Evolutionary conservation across 140 eudicot species (phyloP).

Genomic region (Cichorium intybus): DNA sequence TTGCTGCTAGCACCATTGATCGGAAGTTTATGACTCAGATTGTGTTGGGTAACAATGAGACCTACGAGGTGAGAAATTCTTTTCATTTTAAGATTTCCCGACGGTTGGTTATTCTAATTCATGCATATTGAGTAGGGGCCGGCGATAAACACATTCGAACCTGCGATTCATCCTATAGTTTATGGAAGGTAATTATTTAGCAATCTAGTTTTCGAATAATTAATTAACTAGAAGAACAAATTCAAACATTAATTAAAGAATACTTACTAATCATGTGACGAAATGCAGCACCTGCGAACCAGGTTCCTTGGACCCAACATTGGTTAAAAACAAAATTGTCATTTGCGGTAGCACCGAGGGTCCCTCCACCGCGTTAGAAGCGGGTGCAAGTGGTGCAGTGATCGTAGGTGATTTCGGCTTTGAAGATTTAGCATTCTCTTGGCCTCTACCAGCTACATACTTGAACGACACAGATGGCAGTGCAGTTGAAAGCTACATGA

Average conservation of each 20-base stretch:
- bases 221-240: background rate
- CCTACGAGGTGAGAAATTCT: slow-evolving; percentile 30
- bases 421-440: slow-evolving; percentile 42
- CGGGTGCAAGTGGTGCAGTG: slow-evolving; percentile 60
- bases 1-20: slow-evolving; percentile 65
- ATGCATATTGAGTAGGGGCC: slow-evolving; percentile 41
- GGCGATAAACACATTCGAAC: slow-evolving; percentile 53
- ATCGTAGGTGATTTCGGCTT: slow-evolving; percentile 32
- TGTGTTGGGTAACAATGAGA: slow-evolving; percentile 37
- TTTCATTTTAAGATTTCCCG: background rate
- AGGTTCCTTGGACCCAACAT: slow-evolving; percentile 44
- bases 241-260: background rate
- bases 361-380: slow-evolving; percentile 15
- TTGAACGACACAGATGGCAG: slow-evolving; percentile 39
- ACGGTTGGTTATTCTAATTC: background rate
- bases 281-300: slow-evolving; percentile 40
- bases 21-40: slow-evolving; percentile 45
- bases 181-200: slow-evolving; percentile 46
- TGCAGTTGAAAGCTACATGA: slow-evolving; percentile 30
- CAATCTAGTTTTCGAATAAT: background rate
- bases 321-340: slow-evolving; percentile 52
- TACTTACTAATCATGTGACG: background rate
- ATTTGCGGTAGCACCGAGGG: slow-evolving; percentile 39
- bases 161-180: slow-evolving; percentile 43
- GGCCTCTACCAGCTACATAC: slow-evolving; percentile 51